phyloP scores from a whole-genome alignment of 768 basidiomycete species.

The Calocera cornea region DNA sequence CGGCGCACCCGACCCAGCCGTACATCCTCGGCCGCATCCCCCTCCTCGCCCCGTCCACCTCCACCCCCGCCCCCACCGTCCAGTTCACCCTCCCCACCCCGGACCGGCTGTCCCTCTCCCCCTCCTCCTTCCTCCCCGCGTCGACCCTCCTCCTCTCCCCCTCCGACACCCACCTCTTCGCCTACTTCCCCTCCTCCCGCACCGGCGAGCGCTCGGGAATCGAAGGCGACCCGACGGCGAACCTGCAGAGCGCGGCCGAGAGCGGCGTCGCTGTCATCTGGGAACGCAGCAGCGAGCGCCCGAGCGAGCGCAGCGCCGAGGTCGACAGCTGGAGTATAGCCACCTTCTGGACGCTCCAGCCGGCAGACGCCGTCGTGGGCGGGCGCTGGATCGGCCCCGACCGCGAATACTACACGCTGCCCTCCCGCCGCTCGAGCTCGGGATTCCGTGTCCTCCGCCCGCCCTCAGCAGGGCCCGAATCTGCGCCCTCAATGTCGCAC shows the following conservation, averaged over 20 bases:
- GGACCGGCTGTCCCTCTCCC: neutral
- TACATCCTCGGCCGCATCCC: neutral
- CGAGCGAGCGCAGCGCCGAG: neutral
- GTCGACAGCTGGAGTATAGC: neutral
- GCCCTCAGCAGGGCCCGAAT: neutral
- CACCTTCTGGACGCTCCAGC: neutral
- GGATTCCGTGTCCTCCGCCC: neutral
- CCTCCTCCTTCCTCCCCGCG: neutral
- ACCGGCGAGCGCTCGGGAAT: neutral
- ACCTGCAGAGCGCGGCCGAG: neutral
- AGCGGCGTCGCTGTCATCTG: neutral
- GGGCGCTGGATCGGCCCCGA: neutral
- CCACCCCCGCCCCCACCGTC: neutral
- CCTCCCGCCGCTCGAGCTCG: neutral
- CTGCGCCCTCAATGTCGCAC: neutral
- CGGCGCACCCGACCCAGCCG: neutral
- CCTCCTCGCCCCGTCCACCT: neutral
- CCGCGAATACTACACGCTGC: neutral
- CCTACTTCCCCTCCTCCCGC: neutral
- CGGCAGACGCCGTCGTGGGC: neutral
- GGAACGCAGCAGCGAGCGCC: neutral
- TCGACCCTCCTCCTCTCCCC: neutral
- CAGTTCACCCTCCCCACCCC: neutral
- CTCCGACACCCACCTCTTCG: neutral
- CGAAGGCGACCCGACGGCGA: neutral